Conservation (phyloP, 257 asterid genomes). For the Plantago major region DNA sequence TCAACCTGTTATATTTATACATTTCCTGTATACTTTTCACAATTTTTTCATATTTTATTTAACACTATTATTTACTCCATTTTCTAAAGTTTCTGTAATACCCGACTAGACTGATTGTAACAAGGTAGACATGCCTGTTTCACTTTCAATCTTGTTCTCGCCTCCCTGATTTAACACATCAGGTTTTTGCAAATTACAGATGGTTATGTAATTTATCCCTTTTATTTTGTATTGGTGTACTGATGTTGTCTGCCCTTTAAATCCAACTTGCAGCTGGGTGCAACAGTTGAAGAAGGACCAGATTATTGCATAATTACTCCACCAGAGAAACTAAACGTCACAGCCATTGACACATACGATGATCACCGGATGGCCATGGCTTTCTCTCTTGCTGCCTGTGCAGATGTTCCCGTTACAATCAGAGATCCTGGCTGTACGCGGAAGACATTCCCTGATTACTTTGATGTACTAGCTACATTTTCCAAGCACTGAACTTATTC, state of each 20-base stretch:
- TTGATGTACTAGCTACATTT: slow-evolving; percentile 65
- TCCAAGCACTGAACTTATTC: slow-evolving; percentile 45
- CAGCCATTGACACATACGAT: slow-evolving; percentile 88
- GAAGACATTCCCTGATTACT: slow-evolving; percentile 90
- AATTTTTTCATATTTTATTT: not conserved
- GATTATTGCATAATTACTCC: slow-evolving; percentile 94
- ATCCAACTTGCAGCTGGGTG: slow-evolving; percentile 63
- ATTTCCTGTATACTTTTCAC: not conserved
- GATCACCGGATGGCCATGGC: slow-evolving; percentile 99
- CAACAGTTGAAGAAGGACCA: slow-evolving; percentile 91
- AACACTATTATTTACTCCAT: not conserved
- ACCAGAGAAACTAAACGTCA: slow-evolving; percentile 69
- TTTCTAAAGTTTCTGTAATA: not conserved
- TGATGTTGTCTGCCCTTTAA: slow-evolving; percentile 6
- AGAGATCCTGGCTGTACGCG: slow-evolving; percentile 94
- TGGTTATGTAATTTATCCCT: not conserved
- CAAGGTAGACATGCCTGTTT: too few species aligned
- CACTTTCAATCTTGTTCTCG: too few species aligned
- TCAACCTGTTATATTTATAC: not conserved
- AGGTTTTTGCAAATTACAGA: not conserved
- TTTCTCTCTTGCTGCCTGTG: slow-evolving; percentile 94
- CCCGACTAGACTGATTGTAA: too few species aligned
- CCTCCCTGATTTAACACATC: too few species aligned
- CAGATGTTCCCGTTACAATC: slow-evolving; percentile 87
- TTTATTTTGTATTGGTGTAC: not conserved